Evolutionary conservation across 805 yeast genomes (phyloP), one percentile per base, ranked within the genome.

Genomic region (Jamesozyma lodderae): DNA sequence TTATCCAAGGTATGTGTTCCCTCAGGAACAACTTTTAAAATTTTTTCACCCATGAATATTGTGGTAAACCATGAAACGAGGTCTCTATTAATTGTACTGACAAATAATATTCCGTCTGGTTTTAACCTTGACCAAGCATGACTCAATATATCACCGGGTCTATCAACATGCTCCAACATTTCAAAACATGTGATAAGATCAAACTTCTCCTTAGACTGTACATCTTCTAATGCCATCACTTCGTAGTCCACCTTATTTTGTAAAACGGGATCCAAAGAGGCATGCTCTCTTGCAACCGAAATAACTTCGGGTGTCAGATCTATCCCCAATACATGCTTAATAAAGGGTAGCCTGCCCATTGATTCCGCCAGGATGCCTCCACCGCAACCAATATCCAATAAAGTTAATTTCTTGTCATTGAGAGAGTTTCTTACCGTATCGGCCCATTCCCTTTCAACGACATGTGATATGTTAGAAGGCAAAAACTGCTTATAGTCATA

Each of bases 341-440:
- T 75, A 41, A 72, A 72, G 4, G 72, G 71, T 48, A 83, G 62
- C 47, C 99, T 67, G 0, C 95, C 96, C 53, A 92, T 60, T 0
- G 90, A 79, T 56, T 92, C 99, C 4, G 88, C 67, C 15, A 92
- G 64, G 19, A 92, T 79, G 0, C 98, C 99, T n/a, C 98, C 99
- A 15, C 99, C 99, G 59, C 98, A 92, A 1, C 99, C 99, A 37
- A 92, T 77, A 55, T 92, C 99, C 40, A 92, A 63, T 1, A 78
- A 87, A 13, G 60, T 57, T 37, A 77, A 64, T 33, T 69, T 62
- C 14, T 45, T 42, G 2, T 35, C 30, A n/a, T 47, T 23, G 38
- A 70, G 47, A 3, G 56, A 62, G 8, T 36, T 25, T 11, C 44
- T 43, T 6, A 59, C 37, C 15, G 66, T 68, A 40, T 73, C 55